Evolutionary conservation across 108 stramenopile species (phyloP), one percentile per base, ranked within the genome.

Genomic region (Craspedostauros australis): DNA sequence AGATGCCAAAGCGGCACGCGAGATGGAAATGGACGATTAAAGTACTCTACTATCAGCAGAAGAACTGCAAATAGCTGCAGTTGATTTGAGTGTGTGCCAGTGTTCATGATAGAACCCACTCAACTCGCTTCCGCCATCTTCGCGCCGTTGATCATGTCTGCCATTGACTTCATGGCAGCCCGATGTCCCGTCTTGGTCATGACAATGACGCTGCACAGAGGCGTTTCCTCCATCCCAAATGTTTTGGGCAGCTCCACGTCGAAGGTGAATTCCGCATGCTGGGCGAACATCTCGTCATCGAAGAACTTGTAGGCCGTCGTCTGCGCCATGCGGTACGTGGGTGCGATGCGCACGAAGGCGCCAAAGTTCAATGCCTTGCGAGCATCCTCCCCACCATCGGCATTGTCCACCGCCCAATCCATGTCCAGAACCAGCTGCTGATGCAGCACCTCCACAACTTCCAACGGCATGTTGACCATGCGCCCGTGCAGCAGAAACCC

Each of bases 401-500:
- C 82, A 54, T 84, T 74, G 26, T 86, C 49, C 6, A 73, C 65
- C 7, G 81, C 81, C 75, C 80, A 82, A 68, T 90, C 88, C 84
- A 86, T 82, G 68, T 90, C 88, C 47, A 79, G 31, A 0, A 86
- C 70, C 15, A 90, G 57, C 57, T 90, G 88, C 52, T 86, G 70
- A 46, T 90, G 84, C 47, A 90, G 64, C 26, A 84, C 75, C 38
- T 77, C 65, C 0, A 70, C 72, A 58, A 90, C 82, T 73, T 90
- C 84, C 28, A 90, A 46, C 34, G 88, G 84, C 20, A 90, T 52
- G 62, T 90, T 90, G 53, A 86, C 72, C 88, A 90, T 86, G 24
- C 88, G 77, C 34, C 78, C 66, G 18, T 86, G 88, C n/a, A 90
- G 61, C 43, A 81, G 78, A 51, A 90, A 84, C n/a, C 84, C 84